Conservation (phyloP, 257 asterid species). For the Thymus mandschuricus region DNA sequence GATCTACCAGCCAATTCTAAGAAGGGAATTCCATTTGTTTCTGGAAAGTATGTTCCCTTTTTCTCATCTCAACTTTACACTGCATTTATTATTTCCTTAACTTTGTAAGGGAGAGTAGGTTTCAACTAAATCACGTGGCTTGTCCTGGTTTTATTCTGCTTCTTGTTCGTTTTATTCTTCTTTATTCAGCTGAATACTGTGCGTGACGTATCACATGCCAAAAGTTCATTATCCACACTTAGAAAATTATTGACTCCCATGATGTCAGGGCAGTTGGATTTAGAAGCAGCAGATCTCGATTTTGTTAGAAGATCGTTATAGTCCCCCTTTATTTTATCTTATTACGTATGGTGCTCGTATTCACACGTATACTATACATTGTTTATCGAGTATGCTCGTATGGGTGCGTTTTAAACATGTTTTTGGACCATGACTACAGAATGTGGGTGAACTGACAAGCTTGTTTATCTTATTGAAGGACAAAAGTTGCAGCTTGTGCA, state of each 20-base stretch:
- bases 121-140: slow-evolving; percentile 22
- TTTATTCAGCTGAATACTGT: neutral
- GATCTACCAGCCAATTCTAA: slow-evolving; percentile 58
- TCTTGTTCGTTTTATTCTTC: neutral
- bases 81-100: neutral
- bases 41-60: slow-evolving; percentile 61
- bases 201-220: neutral
- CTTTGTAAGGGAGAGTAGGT: too few species aligned
- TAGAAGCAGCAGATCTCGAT: neutral
- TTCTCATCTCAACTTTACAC: neutral
- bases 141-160: slow-evolving; percentile 8
- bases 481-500: slow-evolving; percentile 70
- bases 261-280: neutral
- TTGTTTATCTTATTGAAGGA: slow-evolving; percentile 36
- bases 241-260: neutral
- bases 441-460: neutral
- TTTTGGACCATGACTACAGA: too few species aligned
- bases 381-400: too few species aligned
- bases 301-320: too few species aligned
- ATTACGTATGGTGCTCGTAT: too few species aligned
- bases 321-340: neutral
- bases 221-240: neutral
- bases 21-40: slow-evolving; percentile 68
- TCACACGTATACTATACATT: too few species aligned
- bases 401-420: too few species aligned